phyloP scores from a whole-genome alignment of 2,329 filamentous ascomycete species.

The Rhynchosporium graminicola region DNA sequence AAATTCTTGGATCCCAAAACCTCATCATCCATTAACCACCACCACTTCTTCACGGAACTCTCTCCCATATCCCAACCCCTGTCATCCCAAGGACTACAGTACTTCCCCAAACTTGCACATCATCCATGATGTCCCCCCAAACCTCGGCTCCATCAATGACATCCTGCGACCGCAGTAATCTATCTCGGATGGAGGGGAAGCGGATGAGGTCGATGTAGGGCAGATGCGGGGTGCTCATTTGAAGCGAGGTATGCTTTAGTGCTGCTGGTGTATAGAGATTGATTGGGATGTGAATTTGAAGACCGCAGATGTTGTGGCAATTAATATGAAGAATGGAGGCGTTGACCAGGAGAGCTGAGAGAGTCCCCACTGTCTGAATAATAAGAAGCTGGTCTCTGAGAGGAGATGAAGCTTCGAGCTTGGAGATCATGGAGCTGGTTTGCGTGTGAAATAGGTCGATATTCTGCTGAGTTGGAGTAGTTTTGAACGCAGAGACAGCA shows the following conservation, averaged over 20 bases:
- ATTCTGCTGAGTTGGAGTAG: neutral
- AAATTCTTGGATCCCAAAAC: conserved; percentile 37
- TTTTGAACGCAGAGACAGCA: neutral
- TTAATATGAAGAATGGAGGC: conserved; percentile 18
- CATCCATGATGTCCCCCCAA: conserved; percentile 29
- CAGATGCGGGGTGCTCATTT: conserved; percentile 38
- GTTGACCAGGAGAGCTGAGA: conserved; percentile 22
- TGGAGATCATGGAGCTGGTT: no score
- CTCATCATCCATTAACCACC: conserved; percentile 36
- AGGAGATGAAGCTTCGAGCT: conserved; percentile 1
- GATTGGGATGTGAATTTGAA: conserved; percentile 16
- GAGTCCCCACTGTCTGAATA: conserved; percentile 11
- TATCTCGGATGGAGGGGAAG: conserved; percentile 38
- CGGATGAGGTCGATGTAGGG: conserved; percentile 44
- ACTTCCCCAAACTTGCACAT: conserved; percentile 38
- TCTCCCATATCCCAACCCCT: conserved; percentile 37
- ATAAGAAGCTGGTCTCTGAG: conserved; percentile 15
- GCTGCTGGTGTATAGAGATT: conserved; percentile 18
- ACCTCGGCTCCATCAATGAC: conserved; percentile 16
- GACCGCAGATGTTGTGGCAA: conserved; percentile 9
- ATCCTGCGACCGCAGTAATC: conserved; percentile 27
- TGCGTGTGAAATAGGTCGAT: neutral
- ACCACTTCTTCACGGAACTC: conserved; percentile 37
- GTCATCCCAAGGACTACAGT: conserved; percentile 38
- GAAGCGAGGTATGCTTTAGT: conserved; percentile 39